These are phyloP conservation scores for Tolypocladium ovalisporum DNA, from an alignment of 2,329 filamentous ascomycete genomes.

Conservation along the genomic window DNA sequence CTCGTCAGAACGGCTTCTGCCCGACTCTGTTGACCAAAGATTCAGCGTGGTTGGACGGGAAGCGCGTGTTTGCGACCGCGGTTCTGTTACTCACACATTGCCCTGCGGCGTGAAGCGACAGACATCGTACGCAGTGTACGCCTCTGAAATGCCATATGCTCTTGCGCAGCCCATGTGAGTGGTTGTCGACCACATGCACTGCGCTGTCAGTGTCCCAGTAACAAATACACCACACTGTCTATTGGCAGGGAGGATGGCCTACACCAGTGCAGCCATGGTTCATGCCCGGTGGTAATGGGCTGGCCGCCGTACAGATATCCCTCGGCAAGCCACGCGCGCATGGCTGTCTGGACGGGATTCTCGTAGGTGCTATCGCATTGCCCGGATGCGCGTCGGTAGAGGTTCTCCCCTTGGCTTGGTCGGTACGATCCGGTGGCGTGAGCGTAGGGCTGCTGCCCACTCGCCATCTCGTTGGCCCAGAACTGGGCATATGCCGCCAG, in stretches of 20 bases:
- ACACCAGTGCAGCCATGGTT: slow-evolving; percentile 27
- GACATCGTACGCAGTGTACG: slow-evolving; percentile 21
- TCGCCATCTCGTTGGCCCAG: slow-evolving; percentile 23
- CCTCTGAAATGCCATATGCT: slow-evolving; percentile 17
- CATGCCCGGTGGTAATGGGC: slow-evolving; percentile 19
- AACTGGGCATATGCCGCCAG: slow-evolving; percentile 20
- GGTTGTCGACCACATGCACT: slow-evolving; percentile 23
- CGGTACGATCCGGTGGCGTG: slow-evolving; percentile 19
- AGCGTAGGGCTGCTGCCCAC: slow-evolving; percentile 15
- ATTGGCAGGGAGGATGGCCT: slow-evolving; percentile 5
- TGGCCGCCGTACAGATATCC: slow-evolving; percentile 16
- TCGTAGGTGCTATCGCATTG: slow-evolving; percentile 18
- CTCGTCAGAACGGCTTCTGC: slow-evolving; percentile 13
- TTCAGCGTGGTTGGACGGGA: not conserved
- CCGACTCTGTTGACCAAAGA: slow-evolving; percentile 11
- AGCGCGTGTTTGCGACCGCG: not conserved
- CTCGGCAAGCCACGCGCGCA: slow-evolving; percentile 19
- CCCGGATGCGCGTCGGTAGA: slow-evolving; percentile 18
- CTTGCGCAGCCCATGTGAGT: slow-evolving; percentile 22
- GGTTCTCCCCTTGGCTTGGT: slow-evolving; percentile 22
- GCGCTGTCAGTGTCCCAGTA: slow-evolving; percentile 12
- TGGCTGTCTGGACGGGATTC: slow-evolving; percentile 17
- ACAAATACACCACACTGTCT: not conserved
- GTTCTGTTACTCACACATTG: slow-evolving; percentile 19
- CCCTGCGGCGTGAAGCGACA: slow-evolving; percentile 23